Conservation (phyloP, 257 asterid species). For the Scutellaria minor region DNA sequence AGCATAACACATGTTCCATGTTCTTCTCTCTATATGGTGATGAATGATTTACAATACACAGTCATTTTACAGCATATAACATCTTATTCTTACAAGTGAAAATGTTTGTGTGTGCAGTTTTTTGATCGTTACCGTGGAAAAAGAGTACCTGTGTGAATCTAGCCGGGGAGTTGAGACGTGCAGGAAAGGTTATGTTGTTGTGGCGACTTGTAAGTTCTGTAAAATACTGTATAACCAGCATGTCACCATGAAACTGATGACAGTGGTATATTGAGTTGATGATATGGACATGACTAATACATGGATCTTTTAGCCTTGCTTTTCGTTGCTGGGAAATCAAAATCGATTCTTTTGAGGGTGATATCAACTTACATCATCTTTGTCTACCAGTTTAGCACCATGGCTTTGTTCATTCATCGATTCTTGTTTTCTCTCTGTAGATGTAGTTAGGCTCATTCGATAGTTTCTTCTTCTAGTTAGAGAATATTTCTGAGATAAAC, state of each 20-base stretch:
- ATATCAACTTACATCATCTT: conserved; percentile 16
- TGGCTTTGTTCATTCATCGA: conserved; percentile 24
- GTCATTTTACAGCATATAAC: conserved; percentile 5
- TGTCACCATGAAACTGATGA: conserved; percentile 27
- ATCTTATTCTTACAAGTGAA: conserved; percentile 17
- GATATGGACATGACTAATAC: conserved; percentile 31
- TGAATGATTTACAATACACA: neutral
- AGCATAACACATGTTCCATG: neutral
- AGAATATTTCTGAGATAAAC: neutral
- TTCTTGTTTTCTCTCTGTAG: neutral
- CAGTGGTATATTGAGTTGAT: conserved; percentile 25
- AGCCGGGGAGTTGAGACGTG: conserved; percentile 15
- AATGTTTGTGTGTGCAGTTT: conserved; percentile 58
- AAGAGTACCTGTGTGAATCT: conserved; percentile 68
- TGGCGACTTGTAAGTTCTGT: conserved; percentile 41
- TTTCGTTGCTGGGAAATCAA: conserved; percentile 28
- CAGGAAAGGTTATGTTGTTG: conserved; percentile 28
- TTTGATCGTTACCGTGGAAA: conserved; percentile 79
- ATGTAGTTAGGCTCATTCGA: neutral
- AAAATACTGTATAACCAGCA: conserved; percentile 39
- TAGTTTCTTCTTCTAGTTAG: conserved; percentile 10
- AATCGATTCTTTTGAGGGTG: conserved; percentile 17
- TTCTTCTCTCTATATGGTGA: neutral
- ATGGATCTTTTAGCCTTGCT: conserved; percentile 18
- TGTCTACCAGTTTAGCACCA: conserved; percentile 15